These are phyloP conservation scores for Staphylotrichum tortipilum DNA, from an alignment of 495 filamentous ascomycete species.

Conservation along the genomic window DNA sequence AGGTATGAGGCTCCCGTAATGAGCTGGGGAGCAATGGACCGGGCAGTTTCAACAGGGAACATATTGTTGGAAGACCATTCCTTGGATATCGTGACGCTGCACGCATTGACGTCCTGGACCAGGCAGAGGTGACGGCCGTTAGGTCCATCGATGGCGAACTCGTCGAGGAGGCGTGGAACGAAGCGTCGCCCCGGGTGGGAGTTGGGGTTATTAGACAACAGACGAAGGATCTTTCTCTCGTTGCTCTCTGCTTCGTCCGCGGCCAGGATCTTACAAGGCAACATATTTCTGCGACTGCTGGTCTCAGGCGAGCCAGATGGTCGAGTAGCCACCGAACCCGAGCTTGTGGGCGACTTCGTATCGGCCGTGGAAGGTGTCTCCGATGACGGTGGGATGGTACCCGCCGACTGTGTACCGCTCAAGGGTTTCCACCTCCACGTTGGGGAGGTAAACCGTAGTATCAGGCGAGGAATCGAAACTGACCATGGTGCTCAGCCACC, in stretches of 20 bases:
- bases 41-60: not conserved
- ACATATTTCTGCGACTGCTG: not conserved
- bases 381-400: not conserved
- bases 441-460: not conserved
- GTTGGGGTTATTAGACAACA: not conserved
- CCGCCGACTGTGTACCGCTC: not conserved
- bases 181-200: not conserved
- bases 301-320: not conserved
- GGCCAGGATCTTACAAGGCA: not conserved
- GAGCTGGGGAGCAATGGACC: constrained; percentile 1
- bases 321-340: not conserved
- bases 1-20: not conserved
- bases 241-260: not conserved
- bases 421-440: not conserved
- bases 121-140: not conserved
- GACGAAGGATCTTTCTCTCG: not conserved
- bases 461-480: too few relatives aligned
- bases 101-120: not conserved
- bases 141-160: not conserved
- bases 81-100: not conserved
- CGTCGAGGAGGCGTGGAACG: not conserved
- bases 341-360: not conserved
- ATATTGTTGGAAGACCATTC: not conserved
- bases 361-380: not conserved
- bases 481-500: too few relatives aligned